These are phyloP conservation scores for Hamamelis virginiana DNA, from an alignment of 164 flowering plant species.

Conservation along the genomic window DNA sequence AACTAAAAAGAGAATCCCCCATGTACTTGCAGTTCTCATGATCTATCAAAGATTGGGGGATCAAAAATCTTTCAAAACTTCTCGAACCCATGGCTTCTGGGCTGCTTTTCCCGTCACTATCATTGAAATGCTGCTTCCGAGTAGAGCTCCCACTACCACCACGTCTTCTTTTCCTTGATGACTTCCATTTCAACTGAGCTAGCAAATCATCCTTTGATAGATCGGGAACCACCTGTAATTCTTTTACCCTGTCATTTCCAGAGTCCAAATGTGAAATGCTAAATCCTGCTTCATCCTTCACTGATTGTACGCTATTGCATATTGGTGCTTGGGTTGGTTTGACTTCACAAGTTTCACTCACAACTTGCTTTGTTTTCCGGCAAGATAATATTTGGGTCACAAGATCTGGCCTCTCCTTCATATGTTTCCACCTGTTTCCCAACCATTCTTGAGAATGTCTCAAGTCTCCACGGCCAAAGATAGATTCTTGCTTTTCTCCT, in stretches of 20 bases:
- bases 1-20: slow-evolving; percentile 43
- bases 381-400: slow-evolving; percentile 26
- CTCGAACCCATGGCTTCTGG: slow-evolving; percentile 18
- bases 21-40: slow-evolving; percentile 67
- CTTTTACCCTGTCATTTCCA: slow-evolving; percentile 12
- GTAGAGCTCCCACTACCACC: slow-evolving; percentile 19
- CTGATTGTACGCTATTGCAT: neutral
- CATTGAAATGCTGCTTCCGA: slow-evolving; percentile 19
- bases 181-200: slow-evolving; percentile 56
- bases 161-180: slow-evolving; percentile 57
- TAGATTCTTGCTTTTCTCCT: slow-evolving; percentile 54
- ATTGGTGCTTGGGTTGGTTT: neutral
- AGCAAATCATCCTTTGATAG: slow-evolving; percentile 50
- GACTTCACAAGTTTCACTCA: slow-evolving; percentile 9
- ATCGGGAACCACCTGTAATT: slow-evolving; percentile 24
- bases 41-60: slow-evolving; percentile 38
- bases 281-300: slow-evolving; percentile 8
- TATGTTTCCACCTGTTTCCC: slow-evolving; percentile 45
- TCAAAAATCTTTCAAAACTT: slow-evolving; percentile 29
- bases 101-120: slow-evolving; percentile 14
- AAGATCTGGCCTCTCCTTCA: slow-evolving; percentile 55
- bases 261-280: slow-evolving; percentile 1
- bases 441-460: slow-evolving; percentile 80
- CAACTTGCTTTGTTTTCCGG: slow-evolving; percentile 12
- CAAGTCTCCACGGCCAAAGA: slow-evolving; percentile 35